These are phyloP conservation scores for Tylopilus plumbeoviolaceoides DNA, from an alignment of 768 basidiomycete species.

Conservation along the genomic window DNA sequence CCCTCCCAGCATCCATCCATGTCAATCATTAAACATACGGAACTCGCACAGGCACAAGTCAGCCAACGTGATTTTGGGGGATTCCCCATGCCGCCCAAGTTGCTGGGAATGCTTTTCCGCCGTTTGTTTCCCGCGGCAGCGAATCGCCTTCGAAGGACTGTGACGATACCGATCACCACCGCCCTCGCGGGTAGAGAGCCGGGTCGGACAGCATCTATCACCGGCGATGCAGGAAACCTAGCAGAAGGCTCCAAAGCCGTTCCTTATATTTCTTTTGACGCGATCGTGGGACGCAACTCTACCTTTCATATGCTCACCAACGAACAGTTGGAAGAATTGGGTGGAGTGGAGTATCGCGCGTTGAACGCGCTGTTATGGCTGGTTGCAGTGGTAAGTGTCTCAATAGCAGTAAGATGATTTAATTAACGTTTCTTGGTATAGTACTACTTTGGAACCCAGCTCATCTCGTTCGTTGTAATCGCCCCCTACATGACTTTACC, in stretches of 20 bases:
- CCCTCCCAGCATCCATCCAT: conserved; percentile 14
- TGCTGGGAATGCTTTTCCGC: conserved; percentile 47
- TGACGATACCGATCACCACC: conserved; percentile 72
- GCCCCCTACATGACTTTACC: conserved; percentile 71
- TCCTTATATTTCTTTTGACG: conserved; percentile 83
- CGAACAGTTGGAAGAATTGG: conserved; percentile 87
- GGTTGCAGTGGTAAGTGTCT: conserved; percentile 57
- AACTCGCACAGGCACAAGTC: conserved; percentile 6
- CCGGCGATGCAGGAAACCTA: conserved; percentile 17
- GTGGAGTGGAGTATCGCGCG: conserved; percentile 90
- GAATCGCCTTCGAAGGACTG: conserved; percentile 55
- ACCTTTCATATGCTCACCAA: conserved; percentile 62
- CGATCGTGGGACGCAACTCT: conserved; percentile 81
- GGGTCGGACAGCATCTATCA: conserved; percentile 23
- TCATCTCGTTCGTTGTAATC: conserved; percentile 67
- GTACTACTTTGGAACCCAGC: conserved; percentile 77
- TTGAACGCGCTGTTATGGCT: conserved; percentile 80
- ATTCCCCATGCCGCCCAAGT: conserved; percentile 65
- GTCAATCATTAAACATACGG: conserved; percentile 13
- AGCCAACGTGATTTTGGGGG: conserved; percentile 61
- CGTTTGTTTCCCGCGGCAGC: conserved; percentile 62
- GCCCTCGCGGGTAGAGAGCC: conserved; percentile 42
- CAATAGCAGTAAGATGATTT: background rate
- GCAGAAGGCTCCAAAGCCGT: conserved; percentile 49
- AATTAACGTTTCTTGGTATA: conserved; percentile 27